Evolutionary conservation across 345 rosid genomes (phyloP).

Genomic region (Heritiera fomes): DNA sequence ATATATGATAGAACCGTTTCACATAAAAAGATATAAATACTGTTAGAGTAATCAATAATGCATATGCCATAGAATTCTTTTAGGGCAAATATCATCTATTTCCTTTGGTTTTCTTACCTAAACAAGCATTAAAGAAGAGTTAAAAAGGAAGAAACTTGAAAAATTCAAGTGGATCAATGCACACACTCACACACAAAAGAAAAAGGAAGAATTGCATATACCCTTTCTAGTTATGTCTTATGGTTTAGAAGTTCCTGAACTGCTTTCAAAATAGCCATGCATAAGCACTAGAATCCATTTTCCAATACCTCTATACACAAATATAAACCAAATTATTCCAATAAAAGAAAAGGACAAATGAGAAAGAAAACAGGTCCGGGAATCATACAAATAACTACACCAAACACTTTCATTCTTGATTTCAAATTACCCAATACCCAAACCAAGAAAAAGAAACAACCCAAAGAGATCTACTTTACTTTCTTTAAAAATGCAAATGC

Average conservation of each 20-base stretch:
- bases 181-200: slow-evolving; percentile 1
- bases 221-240: slow-evolving; percentile 48
- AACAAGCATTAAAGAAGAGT: slow-evolving; percentile 9
- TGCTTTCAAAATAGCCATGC: slow-evolving; percentile 60
- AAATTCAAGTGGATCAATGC: slow-evolving; percentile 2
- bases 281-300: slow-evolving; percentile 40
- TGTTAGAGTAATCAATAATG: slow-evolving; percentile 73
- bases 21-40: slow-evolving; percentile 33
- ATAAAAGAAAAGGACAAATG: not conserved
- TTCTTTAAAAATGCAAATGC: not conserved
- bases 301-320: too few species aligned
- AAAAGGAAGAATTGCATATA: slow-evolving; percentile 24
- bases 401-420: not conserved
- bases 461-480: not conserved
- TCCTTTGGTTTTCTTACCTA: slow-evolving; percentile 57
- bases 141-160: not conserved
- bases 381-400: not conserved
- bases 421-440: not conserved
- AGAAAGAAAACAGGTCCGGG: not conserved
- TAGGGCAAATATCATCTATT: slow-evolving; percentile 65
- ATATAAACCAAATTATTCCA: slow-evolving; percentile 26
- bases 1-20: not conserved
- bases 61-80: slow-evolving; percentile 81
- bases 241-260: slow-evolving; percentile 48
- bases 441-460: not conserved